Evolutionary conservation across 208 protist genomes (phyloP).

Genomic region (Tetramitus jugosus): DNA sequence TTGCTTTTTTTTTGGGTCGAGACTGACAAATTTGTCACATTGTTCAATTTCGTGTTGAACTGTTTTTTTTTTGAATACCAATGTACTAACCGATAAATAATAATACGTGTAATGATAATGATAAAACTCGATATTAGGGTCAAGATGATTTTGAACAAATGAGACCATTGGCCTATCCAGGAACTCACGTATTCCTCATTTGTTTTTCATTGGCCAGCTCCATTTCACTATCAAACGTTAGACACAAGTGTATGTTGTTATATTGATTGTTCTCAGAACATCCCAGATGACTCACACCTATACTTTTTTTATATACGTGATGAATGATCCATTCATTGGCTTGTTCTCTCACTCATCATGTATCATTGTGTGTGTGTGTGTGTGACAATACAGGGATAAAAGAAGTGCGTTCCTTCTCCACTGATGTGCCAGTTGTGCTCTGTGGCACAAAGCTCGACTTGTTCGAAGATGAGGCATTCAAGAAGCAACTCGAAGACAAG

Average conservation of each 20-base stretch:
- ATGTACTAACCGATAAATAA: not conserved
- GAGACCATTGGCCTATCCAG: not conserved
- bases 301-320: too few relatives aligned
- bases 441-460: conserved; percentile 17
- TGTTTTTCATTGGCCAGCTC: not conserved
- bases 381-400: too few relatives aligned
- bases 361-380: not conserved
- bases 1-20: not conserved
- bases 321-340: too few relatives aligned
- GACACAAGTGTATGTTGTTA: too few relatives aligned
- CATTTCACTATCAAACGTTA: not conserved
- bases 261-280: too few relatives aligned
- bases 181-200: not conserved
- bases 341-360: not conserved
- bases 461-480: not conserved
- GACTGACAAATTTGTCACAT: too few relatives aligned
- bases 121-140: not conserved
- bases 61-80: not conserved
- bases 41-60: not conserved
- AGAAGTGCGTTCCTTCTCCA: not conserved
- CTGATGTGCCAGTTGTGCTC: not conserved
- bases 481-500: too few relatives aligned
- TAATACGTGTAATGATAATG: not conserved
- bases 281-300: too few relatives aligned
- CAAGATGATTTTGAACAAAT: not conserved